Conservation (phyloP, 1,139 yeast species). For the Candida tropicalis region DNA sequence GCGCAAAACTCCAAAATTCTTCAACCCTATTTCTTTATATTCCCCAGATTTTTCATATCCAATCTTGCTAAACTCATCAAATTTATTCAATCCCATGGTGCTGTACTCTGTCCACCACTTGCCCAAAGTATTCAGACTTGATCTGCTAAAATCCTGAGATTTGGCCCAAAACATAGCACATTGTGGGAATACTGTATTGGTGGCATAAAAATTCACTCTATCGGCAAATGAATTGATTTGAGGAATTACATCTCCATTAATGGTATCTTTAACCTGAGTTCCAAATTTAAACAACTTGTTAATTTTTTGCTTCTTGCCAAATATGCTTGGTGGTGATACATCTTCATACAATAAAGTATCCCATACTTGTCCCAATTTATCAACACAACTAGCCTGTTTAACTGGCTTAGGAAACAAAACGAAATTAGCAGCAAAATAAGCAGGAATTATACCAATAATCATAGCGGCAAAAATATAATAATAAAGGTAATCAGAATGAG, state of each 20-base stretch:
- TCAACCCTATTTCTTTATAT: conserved; percentile 5
- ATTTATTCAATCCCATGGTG: conserved; percentile 1
- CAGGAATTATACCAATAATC: conserved; percentile 14
- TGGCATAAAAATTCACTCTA: not conserved
- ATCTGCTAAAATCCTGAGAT: conserved; percentile 1
- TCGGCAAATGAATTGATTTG: not conserved
- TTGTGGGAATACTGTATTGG: not conserved
- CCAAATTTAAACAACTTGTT: conserved; percentile 11
- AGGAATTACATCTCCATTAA: not conserved
- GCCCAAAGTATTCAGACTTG: not conserved
- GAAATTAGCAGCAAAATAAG: conserved; percentile 7
- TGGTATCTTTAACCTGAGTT: conserved; percentile 1
- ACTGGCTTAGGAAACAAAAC: conserved; percentile 1
- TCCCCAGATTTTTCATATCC: conserved; percentile 3
- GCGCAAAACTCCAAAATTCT: not conserved
- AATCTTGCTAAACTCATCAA: conserved; percentile 1
- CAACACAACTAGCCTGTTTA: conserved; percentile 12
- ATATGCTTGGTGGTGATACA: conserved; percentile 3
- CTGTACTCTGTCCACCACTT: conserved; percentile 4
- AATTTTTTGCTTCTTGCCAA: conserved; percentile 11
- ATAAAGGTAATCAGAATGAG: conserved; percentile 22
- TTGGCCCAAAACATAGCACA: not conserved
- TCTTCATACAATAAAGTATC: conserved; percentile 18
- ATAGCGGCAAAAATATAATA: conserved; percentile 19
- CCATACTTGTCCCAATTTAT: conserved; percentile 16